These are phyloP conservation scores for Phialophora expanda DNA, from an alignment of 2,329 filamentous ascomycete species.

Conservation along the genomic window DNA sequence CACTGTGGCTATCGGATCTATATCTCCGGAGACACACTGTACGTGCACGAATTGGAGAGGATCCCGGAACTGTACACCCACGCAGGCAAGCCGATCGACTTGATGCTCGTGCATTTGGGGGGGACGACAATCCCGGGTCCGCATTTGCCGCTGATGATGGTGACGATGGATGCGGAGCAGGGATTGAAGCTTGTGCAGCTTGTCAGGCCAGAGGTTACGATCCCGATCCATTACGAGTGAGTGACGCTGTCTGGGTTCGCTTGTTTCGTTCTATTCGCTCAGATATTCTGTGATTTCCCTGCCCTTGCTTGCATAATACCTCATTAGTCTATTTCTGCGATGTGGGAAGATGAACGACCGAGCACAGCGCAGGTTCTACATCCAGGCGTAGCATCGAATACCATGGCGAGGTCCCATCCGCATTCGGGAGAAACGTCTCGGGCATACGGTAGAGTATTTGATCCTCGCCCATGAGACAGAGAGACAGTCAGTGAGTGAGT, in stretches of 20 bases:
- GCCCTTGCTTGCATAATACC: not conserved
- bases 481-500: not conserved
- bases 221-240: constrained; percentile 67
- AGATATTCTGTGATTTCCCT: not conserved
- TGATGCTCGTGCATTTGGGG: constrained; percentile 71
- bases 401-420: not conserved
- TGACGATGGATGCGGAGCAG: constrained; percentile 71
- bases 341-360: not conserved
- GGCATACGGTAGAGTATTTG: not conserved
- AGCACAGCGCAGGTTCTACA: not conserved
- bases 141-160: constrained; percentile 65
- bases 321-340: not conserved
- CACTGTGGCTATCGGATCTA: constrained; percentile 65
- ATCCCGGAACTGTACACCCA: constrained; percentile 61
- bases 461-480: not conserved
- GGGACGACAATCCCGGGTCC: constrained; percentile 69
- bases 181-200: constrained; percentile 65
- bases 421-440: not conserved
- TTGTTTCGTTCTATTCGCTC: not conserved
- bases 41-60: constrained; percentile 65
- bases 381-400: not conserved
- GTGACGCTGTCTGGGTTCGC: constrained; percentile 26
- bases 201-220: constrained; percentile 65
- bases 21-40: constrained; percentile 69
- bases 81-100: constrained; percentile 60